Evolutionary conservation across 1,139 yeast species (phyloP).

Genomic region (Protomyces gravidus): DNA sequence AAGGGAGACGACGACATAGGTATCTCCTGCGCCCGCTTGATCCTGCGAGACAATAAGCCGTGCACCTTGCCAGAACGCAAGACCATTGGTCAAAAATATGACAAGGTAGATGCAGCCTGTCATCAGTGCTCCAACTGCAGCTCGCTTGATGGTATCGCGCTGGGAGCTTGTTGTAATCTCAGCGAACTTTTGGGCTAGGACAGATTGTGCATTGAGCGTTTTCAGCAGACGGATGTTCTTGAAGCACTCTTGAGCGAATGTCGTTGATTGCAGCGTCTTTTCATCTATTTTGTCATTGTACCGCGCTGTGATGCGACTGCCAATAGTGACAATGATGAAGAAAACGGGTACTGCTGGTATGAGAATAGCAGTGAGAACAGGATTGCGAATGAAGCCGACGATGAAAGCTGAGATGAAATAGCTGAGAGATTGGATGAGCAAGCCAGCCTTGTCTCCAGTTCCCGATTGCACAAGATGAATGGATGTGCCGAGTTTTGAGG

Average conservation of each 20-base stretch:
- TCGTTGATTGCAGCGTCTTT: background rate
- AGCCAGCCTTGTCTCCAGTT: slow-evolving; percentile 7
- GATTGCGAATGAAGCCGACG: slow-evolving; percentile 4
- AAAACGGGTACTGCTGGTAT: slow-evolving; percentile 7
- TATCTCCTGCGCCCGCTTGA: slow-evolving; percentile 44
- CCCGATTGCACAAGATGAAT: slow-evolving; percentile 6
- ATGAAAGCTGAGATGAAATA: slow-evolving; percentile 3
- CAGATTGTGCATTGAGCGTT: slow-evolving; percentile 45
- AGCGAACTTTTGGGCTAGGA: slow-evolving; percentile 41
- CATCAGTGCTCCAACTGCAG: slow-evolving; percentile 40
- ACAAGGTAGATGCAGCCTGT: slow-evolving; percentile 39
- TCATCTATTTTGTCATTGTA: background rate
- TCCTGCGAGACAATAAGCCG: slow-evolving; percentile 44
- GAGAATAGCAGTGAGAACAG: slow-evolving; percentile 3
- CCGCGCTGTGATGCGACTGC: background rate
- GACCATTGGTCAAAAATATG: slow-evolving; percentile 43
- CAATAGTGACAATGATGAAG: background rate
- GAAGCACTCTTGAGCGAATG: slow-evolving; percentile 46
- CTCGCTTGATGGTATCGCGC: slow-evolving; percentile 38
- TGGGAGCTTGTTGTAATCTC: slow-evolving; percentile 37
- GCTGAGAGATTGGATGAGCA: background rate
- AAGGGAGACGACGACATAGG: slow-evolving; percentile 45
- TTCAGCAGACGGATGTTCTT: slow-evolving; percentile 45
- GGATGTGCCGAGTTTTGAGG: slow-evolving; percentile 1
- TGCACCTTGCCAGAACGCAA: slow-evolving; percentile 43